These are phyloP conservation scores for Saccharomyces hybrid DNA, from an alignment of 1,139 yeast genomes.

Conservation along the genomic window DNA sequence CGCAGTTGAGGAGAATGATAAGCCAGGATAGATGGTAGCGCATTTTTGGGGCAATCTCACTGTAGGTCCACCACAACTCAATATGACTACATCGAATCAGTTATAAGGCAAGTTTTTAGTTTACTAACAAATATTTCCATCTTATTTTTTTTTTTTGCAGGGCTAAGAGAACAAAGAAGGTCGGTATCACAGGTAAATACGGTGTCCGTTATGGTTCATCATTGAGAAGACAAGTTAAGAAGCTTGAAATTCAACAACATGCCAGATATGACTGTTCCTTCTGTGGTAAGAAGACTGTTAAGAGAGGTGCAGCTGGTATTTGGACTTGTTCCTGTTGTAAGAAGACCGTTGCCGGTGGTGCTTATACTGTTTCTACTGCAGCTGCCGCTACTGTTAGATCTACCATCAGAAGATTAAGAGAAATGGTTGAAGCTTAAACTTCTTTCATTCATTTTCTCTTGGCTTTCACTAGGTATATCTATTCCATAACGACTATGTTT, in stretches of 20 bases:
- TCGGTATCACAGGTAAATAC: conserved; percentile 99
- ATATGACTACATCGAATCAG: not conserved
- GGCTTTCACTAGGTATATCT: not conserved
- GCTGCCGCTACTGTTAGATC: conserved; percentile 99
- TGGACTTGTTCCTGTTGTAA: conserved; percentile 94
- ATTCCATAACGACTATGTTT: not conserved
- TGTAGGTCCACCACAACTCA: not conserved
- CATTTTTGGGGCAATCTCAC: not conserved
- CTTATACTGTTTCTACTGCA: conserved; percentile 97
- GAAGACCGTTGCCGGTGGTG: conserved; percentile 99
- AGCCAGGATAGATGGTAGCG: not conserved
- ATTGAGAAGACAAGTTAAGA: conserved; percentile 98
- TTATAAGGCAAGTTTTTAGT: not conserved
- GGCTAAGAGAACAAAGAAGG: conserved; percentile 99
- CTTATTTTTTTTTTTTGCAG: conserved; percentile 34
- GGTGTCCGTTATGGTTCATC: conserved; percentile 99
- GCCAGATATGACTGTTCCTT: conserved; percentile 98
- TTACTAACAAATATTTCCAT: not conserved
- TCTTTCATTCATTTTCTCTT: not conserved
- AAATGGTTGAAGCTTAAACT: conserved; percentile 93
- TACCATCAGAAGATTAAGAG: conserved; percentile 99
- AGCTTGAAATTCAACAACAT: conserved; percentile 98
- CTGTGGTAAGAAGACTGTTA: conserved; percentile 99
- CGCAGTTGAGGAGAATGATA: not conserved
- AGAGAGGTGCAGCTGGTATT: conserved; percentile 98